Percentiles rank a stretch among this genome's conserved stretches.
Evolutionary conservation across 140 eudicot species (phyloP).

Genomic region (Oenanthe javanica): DNA sequence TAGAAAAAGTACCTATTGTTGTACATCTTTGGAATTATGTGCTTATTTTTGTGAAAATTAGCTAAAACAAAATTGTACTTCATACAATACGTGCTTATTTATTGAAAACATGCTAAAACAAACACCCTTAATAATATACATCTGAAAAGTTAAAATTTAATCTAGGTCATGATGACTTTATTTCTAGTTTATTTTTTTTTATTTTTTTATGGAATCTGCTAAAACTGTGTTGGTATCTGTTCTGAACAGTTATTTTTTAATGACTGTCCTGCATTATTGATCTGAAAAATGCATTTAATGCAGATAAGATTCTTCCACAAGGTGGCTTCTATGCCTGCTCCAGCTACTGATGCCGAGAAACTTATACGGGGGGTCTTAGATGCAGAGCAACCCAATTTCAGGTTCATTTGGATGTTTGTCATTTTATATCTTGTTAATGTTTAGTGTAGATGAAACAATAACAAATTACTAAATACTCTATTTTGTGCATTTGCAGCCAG

Average conservation of each 20-base stretch:
- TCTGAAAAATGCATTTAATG: conserved; percentile 7
- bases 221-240: neutral
- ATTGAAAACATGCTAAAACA: neutral
- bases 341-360: conserved; percentile 65
- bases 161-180: neutral
- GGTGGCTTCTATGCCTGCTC: conserved; percentile 73
- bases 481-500: conserved; percentile 38
- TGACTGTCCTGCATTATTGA: neutral
- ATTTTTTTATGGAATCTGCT: neutral
- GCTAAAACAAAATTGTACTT: neutral
- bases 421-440: neutral
- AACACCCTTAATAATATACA: neutral
- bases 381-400: conserved; percentile 75
- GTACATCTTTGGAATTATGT: neutral
- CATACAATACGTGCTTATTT: neutral
- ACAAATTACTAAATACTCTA: neutral
- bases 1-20: neutral
- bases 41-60: neutral
- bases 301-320: conserved; percentile 65
- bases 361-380: conserved; percentile 78
- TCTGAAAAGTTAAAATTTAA: neutral
- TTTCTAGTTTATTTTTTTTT: neutral
- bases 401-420: conserved; percentile 33
- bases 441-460: neutral
- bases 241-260: neutral